Evolutionary conservation across 2,329 filamentous ascomycete species (phyloP), one percentile per base, ranked within the genome.

Genomic region (Xylariomycetidae sp.): DNA sequence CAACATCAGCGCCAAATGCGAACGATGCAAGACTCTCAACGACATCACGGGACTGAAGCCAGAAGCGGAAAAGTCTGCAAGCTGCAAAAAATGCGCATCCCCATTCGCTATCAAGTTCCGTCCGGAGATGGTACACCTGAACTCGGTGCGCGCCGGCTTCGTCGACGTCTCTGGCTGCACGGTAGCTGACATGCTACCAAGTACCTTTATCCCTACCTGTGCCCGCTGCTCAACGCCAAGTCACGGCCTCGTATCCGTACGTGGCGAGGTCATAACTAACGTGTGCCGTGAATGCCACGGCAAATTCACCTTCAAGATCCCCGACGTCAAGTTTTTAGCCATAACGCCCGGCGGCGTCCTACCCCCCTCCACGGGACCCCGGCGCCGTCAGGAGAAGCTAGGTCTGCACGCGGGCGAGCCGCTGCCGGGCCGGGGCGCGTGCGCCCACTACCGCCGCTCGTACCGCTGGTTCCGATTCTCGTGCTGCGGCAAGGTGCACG

Each of bases 121-220:
- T 22, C 72, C 72, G 46, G 81, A 87, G 52, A 61, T 88, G 36
- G 75, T 92, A 41, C 87, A 92, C 59, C 67, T 74, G 33, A 74
- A 81, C 61, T 86, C 84, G 4, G 70, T 74, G n/a, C 70, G 85
- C 37, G 85, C 85, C 10, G 87, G 87, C 4, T 89, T 89, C 55
- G 60, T 94, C 37, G 85, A 92, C 55, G 61, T 87, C 8, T 74
- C 82, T 16, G 85, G 84, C 12, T 89, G 85, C 59, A 81, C 77
- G 5, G 72, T 86, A 7, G 70, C 78, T 28, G 87, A 92, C 53
- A 75, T 92, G 68, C 73, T 92, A 9, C 82, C 84, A 36, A 88
- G 84, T 58, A 80, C 78, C 25, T 90, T 94, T 62, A 63, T 85
- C 18, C 87, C 87, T 12, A 89, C 84, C 1, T 94, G 87, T 56